These are phyloP conservation scores for Xylariaceae sp. DNA, from an alignment of 2,329 filamentous ascomycete genomes.

Conservation along the genomic window DNA sequence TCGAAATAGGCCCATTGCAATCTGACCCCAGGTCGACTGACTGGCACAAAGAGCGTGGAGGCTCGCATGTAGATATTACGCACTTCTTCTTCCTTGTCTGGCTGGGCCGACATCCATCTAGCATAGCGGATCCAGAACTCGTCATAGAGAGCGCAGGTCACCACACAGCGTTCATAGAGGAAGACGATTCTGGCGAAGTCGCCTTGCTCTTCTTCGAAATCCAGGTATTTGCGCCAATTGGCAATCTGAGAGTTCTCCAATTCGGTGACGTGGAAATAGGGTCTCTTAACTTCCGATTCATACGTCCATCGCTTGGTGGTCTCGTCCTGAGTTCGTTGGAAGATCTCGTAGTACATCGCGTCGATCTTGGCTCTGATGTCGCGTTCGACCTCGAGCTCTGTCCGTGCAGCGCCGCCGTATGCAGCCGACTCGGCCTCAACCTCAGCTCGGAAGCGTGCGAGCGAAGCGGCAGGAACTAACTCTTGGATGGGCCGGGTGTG, in stretches of 20 bases:
- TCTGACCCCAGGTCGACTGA: conserved; percentile 76
- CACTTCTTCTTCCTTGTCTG: conserved; percentile 79
- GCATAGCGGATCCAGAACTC: conserved; percentile 98
- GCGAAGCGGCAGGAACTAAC: conserved; percentile 61
- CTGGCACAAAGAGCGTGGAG: conserved; percentile 76
- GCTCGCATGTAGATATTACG: conserved; percentile 89
- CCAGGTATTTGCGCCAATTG: conserved; percentile 95
- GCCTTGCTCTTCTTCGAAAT: conserved; percentile 87
- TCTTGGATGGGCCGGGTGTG: conserved; percentile 68
- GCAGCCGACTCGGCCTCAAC: conserved; percentile 59
- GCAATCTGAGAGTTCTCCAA: conserved; percentile 76
- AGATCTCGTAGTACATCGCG: conserved; percentile 72
- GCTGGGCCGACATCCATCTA: conserved; percentile 82
- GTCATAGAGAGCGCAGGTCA: conserved; percentile 90
- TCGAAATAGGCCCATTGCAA: conserved; percentile 94
- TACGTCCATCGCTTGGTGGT: conserved; percentile 92
- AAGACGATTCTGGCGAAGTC: conserved; percentile 70
- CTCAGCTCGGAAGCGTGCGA: conserved; percentile 66
- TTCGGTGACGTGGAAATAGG: conserved; percentile 94
- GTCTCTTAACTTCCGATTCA: conserved; percentile 89
- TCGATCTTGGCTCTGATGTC: conserved; percentile 78
- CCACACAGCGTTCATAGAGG: conserved; percentile 88
- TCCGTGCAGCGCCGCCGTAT: conserved; percentile 49
- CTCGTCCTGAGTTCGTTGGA: conserved; percentile 76
- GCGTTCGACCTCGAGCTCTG: conserved; percentile 74